Base-by-base conservation (phyloP, 1,284 basidiomycete species). In the Sanghuangporus sanghuang region DNA sequence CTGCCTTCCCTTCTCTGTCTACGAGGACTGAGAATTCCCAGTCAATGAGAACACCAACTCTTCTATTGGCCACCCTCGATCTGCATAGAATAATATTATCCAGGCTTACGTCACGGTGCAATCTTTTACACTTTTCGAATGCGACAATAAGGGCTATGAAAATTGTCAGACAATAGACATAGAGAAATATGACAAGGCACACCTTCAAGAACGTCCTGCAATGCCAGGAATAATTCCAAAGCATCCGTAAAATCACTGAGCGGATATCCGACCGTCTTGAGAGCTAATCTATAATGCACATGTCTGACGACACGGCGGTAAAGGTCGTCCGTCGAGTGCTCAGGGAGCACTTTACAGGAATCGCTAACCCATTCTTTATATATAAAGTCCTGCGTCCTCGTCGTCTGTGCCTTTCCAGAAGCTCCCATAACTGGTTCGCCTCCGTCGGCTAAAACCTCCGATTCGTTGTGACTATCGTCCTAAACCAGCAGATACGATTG, bases 101-200 rank as follows among this genome's bases (percentile, higher is more conserved):
- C 1, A 59, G 48, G 54, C 76, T 77, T 39, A 78, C 64, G 57
- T 78, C 75, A 0, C 74, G 70, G 65, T 78, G 75, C 1, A 77
- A 67, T 32, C 73, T 66, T 0, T 64, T 40, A 9, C 69, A 68
- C 21, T 63, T 64, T 23, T 66, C 57, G 46, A 69, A 75, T 9
- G 75, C 73, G 6, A 67, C 65, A 4, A 64, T 35, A 54, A 75
- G 73, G 5, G 69, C 75, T 76, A 59, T 49, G 16, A 23, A 6
- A 32, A 9, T 6, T 68, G 65, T 23, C 32, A 64, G 67, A 23
- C 50, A 63, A 65, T 64, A 50, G 2, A 3, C 9, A 36, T 16
- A 39, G 18, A n/a, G 35, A 4, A 11, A 38, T n/a, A 32, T 3
- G 27, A 3, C 4, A 18, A 42, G n/a, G 6, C 35, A 2, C 38